Conservation (phyloP, 805 yeast genomes). For the Babjeviella inositovora region DNA sequence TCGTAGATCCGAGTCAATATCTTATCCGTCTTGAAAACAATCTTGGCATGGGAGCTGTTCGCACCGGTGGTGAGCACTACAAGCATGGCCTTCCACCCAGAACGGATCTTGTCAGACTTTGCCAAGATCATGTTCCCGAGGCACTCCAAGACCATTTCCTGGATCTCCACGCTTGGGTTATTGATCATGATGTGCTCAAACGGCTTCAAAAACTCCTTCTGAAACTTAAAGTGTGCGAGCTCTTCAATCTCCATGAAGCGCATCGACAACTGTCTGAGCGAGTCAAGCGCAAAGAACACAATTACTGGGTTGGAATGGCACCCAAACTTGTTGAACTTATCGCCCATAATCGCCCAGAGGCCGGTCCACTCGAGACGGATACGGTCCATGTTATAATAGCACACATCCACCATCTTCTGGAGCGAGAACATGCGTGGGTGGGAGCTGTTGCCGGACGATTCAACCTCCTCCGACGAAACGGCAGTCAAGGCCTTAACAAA, state of each 20-base stretch:
- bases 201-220: slow-evolving; percentile 84
- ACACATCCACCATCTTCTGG: slow-evolving; percentile 92
- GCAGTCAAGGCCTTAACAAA: slow-evolving; percentile 79
- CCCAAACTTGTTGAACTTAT: slow-evolving; percentile 73
- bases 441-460: slow-evolving; percentile 64
- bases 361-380: slow-evolving; percentile 95
- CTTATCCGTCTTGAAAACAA: slow-evolving; percentile 50
- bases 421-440: slow-evolving; percentile 86
- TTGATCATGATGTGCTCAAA: slow-evolving; percentile 66
- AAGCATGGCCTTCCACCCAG: slow-evolving; percentile 92
- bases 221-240: slow-evolving; percentile 88
- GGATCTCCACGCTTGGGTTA: slow-evolving; percentile 53
- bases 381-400: slow-evolving; percentile 94
- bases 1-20: slow-evolving; percentile 46
- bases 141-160: slow-evolving; percentile 83
- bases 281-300: slow-evolving; percentile 83
- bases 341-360: slow-evolving; percentile 88
- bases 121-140: slow-evolving; percentile 71
- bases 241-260: slow-evolving; percentile 90
- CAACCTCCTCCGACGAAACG: slow-evolving; percentile 83
- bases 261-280: slow-evolving; percentile 83
- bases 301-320: slow-evolving; percentile 63
- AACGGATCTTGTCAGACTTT: slow-evolving; percentile 57
- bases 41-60: slow-evolving; percentile 31
- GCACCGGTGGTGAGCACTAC: slow-evolving; percentile 69